A percentile compares a stretch with the other conserved stretches of the same genome.
These are phyloP conservation scores for Vanderwaltozyma polyspora DNA, from an alignment of 805 yeast genomes.

Conservation along the genomic window DNA sequence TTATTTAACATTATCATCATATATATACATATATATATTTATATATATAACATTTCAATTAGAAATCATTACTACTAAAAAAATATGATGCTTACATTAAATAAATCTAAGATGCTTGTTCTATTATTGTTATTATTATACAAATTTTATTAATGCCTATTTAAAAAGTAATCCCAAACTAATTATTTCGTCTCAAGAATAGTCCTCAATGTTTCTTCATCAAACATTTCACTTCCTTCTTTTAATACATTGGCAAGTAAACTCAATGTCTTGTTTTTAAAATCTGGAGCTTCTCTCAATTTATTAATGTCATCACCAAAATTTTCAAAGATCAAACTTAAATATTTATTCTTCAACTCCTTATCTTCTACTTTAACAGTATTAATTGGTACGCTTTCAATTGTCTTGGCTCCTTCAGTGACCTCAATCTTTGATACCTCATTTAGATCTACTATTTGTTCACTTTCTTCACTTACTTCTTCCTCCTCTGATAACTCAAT, in stretches of 20 bases:
- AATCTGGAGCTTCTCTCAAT: slow-evolving; percentile 54
- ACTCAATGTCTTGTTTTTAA: slow-evolving; percentile 44
- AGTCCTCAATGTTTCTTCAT: slow-evolving; percentile 36
- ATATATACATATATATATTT: too few relatives aligned
- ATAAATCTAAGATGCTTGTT: not conserved
- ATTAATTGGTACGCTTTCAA: too few relatives aligned
- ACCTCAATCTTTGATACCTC: not conserved
- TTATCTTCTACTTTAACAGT: not conserved
- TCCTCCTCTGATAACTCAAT: slow-evolving; percentile 28
- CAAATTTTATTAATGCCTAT: not conserved
- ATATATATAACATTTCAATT: too few relatives aligned
- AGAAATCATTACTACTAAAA: too few relatives aligned
- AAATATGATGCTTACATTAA: too few relatives aligned
- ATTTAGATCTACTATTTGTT: slow-evolving; percentile 4
- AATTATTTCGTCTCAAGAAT: slow-evolving; percentile 20
- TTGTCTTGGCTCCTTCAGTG: not conserved
- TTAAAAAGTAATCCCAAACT: too few relatives aligned
- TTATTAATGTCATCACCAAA: slow-evolving; percentile 53
- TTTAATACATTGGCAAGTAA: slow-evolving; percentile 47
- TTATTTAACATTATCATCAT: too few relatives aligned
- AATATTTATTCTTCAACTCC: slow-evolving; percentile 36
- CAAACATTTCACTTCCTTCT: slow-evolving; percentile 49
- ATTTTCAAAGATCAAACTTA: slow-evolving; percentile 43
- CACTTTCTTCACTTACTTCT: slow-evolving; percentile 5
- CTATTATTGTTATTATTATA: not conserved